Evolutionary conservation across 2,329 filamentous ascomycete species (phyloP), one percentile per base, ranked within the genome.

Genomic region (Talaromyces funiculosus): DNA sequence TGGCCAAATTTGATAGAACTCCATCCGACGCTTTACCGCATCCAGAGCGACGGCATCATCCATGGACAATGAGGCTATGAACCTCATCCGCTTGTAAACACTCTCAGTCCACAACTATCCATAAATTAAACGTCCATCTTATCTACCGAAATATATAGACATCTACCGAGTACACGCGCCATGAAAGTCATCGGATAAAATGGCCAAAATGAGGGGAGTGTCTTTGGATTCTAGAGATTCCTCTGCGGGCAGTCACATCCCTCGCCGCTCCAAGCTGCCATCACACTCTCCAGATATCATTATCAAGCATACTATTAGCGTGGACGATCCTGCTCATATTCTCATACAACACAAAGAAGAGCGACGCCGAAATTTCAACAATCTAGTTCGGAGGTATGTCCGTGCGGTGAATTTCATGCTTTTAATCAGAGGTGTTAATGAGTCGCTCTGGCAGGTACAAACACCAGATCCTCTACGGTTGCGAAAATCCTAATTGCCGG

Each of bases 381-480:
- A 83, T 3, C 74, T 90, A 16, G 84, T 91, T 14, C 85, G 89
- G 68, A 85, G 82, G 86, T 89, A 71, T 65, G 81, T 72, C 54
- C 60, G 42, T 6, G 42, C 26, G 8, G 40, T 26, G 18, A 29
- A 35, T 22, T 10, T 31, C 16, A 16, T 29, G 8, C n/a, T 54
- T 16, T 8, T 4, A 54, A 53, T 62, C 63, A n/a, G 16, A 40
- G 53, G 59, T 42, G 33, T 61, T 26, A 55, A 61, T 22, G 16
- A 16, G 8, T 49, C 33, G 49, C 26, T 37, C 18, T 47, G 57
- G 38, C 56, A 93, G 90, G 68, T 95, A 90, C 70, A 86, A 92
- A 54, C 80, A 84, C 35, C 92, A 96, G 75, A 84, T 96, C n/a
- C 85, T 91, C 60, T 83, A 89, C 65, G 92, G 92, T 64, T 96